Conservation (phyloP, 257 asterid genomes). For the Plantago major region DNA sequence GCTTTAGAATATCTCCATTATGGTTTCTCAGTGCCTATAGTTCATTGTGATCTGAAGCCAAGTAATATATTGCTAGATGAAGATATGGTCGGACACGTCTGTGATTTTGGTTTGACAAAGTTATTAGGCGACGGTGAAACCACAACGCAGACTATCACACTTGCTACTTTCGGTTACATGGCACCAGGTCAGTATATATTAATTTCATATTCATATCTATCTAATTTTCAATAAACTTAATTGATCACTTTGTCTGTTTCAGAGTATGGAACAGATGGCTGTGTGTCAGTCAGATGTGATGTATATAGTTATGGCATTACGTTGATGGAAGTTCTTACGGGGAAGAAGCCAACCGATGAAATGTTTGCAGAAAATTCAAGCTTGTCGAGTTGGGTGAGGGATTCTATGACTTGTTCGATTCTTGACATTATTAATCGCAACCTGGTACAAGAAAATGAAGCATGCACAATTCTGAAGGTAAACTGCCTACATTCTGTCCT, state of each 20-base stretch:
- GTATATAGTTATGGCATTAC: slow-evolving; percentile 21
- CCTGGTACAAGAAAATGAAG: neutral
- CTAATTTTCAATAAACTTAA: no score
- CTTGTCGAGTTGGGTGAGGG: slow-evolving; percentile 8
- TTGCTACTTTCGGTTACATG: slow-evolving; percentile 13
- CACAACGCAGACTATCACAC: neutral
- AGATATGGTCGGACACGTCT: slow-evolving; percentile 13
- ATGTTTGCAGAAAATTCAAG: neutral
- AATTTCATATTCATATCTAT: no score
- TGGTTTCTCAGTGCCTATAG: slow-evolving; percentile 4
- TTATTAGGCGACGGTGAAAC: slow-evolving; percentile 10
- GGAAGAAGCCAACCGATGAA: slow-evolving; percentile 8
- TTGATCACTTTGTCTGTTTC: neutral
- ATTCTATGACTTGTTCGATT: neutral
- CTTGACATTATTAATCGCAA: slow-evolving; percentile 4
- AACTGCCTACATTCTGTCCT: slow-evolving; percentile 3
- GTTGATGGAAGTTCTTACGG: slow-evolving; percentile 19
- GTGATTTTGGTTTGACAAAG: slow-evolving; percentile 15
- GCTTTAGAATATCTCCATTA: slow-evolving; percentile 21
- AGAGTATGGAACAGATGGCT: slow-evolving; percentile 17
- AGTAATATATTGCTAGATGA: slow-evolving; percentile 16
- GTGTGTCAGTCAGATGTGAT: slow-evolving; percentile 7
- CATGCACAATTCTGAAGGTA: neutral
- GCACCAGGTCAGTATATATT: slow-evolving; percentile 4
- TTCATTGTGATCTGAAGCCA: slow-evolving; percentile 21